A percentile compares a stretch with the other conserved stretches of the same genome.
These are phyloP conservation scores for Viridothelium virens DNA, from an alignment of 495 filamentous ascomycete genomes.

Conservation along the genomic window DNA sequence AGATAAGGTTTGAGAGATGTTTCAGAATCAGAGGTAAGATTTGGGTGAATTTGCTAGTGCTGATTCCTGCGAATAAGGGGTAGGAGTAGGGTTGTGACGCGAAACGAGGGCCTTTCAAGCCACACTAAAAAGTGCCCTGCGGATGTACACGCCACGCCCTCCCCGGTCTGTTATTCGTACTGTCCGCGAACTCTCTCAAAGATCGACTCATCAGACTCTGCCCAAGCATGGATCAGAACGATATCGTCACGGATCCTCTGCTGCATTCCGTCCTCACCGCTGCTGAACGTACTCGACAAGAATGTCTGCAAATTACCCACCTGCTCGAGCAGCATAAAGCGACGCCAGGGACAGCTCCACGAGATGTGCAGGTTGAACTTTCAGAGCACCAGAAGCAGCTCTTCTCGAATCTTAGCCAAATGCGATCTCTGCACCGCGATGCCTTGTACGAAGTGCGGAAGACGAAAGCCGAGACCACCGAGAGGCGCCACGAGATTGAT, in stretches of 20 bases:
- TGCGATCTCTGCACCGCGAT: slow-evolving; percentile 74
- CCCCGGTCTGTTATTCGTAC: too few species aligned
- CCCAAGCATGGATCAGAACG: slow-evolving; percentile 43
- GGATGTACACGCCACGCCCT: too few species aligned
- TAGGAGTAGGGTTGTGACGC: too few species aligned
- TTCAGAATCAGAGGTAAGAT: too few species aligned
- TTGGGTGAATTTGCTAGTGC: too few species aligned
- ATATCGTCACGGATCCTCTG: slow-evolving; percentile 61
- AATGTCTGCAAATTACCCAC: slow-evolving; percentile 66
- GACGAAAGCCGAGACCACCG: slow-evolving; percentile 78
- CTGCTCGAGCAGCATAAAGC: slow-evolving; percentile 44
- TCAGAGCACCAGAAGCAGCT: slow-evolving; percentile 75
- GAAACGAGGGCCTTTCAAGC: not conserved
- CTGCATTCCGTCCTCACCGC: slow-evolving; percentile 64
- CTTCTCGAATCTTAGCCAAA: slow-evolving; percentile 66
- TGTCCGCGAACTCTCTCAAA: too few species aligned
- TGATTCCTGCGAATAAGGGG: too few species aligned
- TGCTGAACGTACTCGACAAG: slow-evolving; percentile 59
- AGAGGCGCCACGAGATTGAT: slow-evolving; percentile 85
- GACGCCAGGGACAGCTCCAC: slow-evolving; percentile 31
- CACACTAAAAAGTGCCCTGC: not conserved
- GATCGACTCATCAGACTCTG: not conserved
- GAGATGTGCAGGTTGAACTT: slow-evolving; percentile 52
- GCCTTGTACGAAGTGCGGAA: slow-evolving; percentile 73
- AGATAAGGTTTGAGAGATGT: too few species aligned